These are phyloP conservation scores for Sporothrix humicola DNA, from an alignment of 2,329 filamentous ascomycete species.

Conservation along the genomic window DNA sequence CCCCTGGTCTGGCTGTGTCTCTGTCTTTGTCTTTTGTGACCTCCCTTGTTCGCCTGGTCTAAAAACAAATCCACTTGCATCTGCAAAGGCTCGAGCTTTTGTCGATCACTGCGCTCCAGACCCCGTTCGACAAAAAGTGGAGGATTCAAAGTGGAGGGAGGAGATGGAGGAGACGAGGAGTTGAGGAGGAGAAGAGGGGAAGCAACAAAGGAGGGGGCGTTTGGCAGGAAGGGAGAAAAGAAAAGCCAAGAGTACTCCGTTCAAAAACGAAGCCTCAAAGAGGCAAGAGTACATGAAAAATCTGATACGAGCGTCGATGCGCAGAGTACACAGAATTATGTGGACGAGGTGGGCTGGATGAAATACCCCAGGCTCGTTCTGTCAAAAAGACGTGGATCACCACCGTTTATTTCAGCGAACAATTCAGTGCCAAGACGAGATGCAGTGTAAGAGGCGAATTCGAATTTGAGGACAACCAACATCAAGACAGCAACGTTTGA, in stretches of 20 bases:
- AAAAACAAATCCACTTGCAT: too few species aligned
- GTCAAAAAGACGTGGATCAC: neutral
- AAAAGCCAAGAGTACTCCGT: neutral
- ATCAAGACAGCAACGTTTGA: neutral
- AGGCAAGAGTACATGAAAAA: neutral
- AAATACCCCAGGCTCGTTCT: neutral
- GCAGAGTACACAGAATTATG: too few species aligned
- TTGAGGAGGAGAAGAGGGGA: neutral
- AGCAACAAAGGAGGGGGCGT: constrained; percentile 6
- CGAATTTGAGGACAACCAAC: neutral
- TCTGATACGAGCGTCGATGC: neutral
- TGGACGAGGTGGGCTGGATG: neutral
- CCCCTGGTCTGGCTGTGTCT: neutral
- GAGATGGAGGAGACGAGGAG: neutral
- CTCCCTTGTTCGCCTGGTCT: neutral
- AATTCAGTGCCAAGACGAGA: constrained; percentile 17
- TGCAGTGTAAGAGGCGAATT: neutral
- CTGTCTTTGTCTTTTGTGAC: neutral
- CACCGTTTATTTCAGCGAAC: constrained; percentile 22
- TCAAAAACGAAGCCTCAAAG: neutral
- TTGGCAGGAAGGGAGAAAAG: neutral
- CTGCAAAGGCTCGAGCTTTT: neutral
- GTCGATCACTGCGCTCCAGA: constrained; percentile 26
- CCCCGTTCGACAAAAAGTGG: constrained; percentile 18
- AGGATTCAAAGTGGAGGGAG: neutral